Percentiles rank a stretch among this genome's conserved stretches.
phyloP scores from a whole-genome alignment of 495 filamentous ascomycete species.

The Immersiella caudata region DNA sequence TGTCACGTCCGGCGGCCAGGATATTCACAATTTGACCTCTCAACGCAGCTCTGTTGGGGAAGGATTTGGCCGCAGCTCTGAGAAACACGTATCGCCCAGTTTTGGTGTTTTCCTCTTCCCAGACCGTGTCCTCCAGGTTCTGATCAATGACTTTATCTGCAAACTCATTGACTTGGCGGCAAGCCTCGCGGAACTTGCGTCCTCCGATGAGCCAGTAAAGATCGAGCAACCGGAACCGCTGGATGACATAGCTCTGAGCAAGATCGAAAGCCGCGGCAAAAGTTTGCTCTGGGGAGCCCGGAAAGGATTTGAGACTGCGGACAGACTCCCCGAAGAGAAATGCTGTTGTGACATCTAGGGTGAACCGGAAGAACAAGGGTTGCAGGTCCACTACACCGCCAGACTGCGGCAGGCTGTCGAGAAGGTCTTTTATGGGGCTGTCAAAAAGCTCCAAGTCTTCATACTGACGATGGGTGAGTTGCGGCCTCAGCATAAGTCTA shows the following conservation, averaged over 20 bases:
- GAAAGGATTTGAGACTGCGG: constrained; percentile 10
- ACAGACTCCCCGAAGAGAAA: constrained; percentile 15
- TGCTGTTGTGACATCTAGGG: constrained; percentile 14
- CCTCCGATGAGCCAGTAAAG: constrained; percentile 17
- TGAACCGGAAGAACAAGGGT: constrained; percentile 13
- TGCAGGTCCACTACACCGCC: constrained; percentile 9
- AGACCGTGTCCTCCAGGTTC: constrained; percentile 1
- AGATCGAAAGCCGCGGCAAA: constrained; percentile 12
- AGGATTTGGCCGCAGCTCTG: constrained; percentile 14
- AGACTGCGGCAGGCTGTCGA: constrained; percentile 8
- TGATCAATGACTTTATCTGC: constrained; percentile 18
- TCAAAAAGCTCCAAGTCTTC: constrained; percentile 12
- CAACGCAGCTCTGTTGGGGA: constrained; percentile 9
- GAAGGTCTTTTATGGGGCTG: constrained; percentile 5
- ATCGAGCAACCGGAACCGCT: constrained; percentile 15
- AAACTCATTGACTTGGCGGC: constrained; percentile 13
- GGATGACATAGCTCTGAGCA: constrained; percentile 15
- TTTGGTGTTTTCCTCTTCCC: neutral
- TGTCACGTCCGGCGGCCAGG: constrained; percentile 15
- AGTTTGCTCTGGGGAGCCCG: constrained; percentile 14
- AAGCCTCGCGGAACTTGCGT: constrained; percentile 15
- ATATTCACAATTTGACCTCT: constrained; percentile 16
- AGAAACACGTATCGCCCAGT: constrained; percentile 9
- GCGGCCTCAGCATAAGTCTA: constrained; percentile 12
- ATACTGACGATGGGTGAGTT: constrained; percentile 12